A percentile compares a stretch with the other conserved stretches of the same genome.
These are phyloP conservation scores for Dictyostelium citrinum DNA, from an alignment of 78 protist species.

Conservation along the genomic window DNA sequence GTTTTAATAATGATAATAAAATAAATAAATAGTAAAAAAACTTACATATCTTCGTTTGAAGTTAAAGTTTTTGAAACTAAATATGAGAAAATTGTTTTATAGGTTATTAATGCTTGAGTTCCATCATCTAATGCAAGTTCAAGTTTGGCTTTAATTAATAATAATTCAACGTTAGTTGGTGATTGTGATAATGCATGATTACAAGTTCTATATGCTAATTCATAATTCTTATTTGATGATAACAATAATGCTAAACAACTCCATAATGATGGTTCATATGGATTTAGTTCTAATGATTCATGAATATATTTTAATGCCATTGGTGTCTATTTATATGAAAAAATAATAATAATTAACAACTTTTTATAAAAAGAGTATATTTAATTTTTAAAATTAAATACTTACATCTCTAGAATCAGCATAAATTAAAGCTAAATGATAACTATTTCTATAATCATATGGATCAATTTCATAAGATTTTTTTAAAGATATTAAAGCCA, in stretches of 20 bases:
- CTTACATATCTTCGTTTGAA: constrained; percentile 26
- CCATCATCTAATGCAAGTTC: constrained; percentile 73
- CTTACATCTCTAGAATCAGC: constrained; percentile 53
- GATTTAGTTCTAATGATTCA: constrained; percentile 22
- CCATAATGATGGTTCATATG: constrained; percentile 57
- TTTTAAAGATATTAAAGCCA: background rate
- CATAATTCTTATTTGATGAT: constrained; percentile 61
- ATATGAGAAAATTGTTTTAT: constrained; percentile 19
- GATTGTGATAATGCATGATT: constrained; percentile 49
- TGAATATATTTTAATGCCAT: constrained; percentile 61
- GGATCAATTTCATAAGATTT: constrained; percentile 36
- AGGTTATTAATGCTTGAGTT: constrained; percentile 48
- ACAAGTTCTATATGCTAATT: constrained; percentile 52
- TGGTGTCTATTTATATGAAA: background rate
- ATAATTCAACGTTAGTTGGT: constrained; percentile 57
- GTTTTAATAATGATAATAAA: background rate
- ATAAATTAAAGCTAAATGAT: constrained; percentile 54
- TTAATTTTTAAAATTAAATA: background rate
- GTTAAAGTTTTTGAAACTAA: constrained; percentile 27
- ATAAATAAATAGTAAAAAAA: background rate
- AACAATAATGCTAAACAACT: constrained; percentile 17
- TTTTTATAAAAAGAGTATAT: too few relatives aligned
- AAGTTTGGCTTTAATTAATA: constrained; percentile 58
- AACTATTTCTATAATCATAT: constrained; percentile 22
- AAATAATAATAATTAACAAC: background rate